These are phyloP conservation scores for Rhodotorula sp. DNA, from an alignment of 1,284 basidiomycete species.

Conservation along the genomic window DNA sequence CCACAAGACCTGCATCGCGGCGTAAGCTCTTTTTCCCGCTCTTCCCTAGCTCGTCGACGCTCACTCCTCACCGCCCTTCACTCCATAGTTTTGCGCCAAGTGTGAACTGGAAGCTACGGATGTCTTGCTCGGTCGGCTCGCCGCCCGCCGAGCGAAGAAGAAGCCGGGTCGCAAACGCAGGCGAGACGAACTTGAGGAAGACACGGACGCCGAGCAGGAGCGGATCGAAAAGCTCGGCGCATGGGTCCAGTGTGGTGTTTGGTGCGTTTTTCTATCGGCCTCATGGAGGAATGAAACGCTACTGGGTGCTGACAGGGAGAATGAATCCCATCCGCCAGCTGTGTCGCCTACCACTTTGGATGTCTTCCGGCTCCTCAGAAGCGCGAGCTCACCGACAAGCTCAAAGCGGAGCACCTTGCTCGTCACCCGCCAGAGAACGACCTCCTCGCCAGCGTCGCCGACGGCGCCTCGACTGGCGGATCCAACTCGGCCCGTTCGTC, in stretches of 20 bases:
- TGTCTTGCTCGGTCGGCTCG: conserved; percentile 5
- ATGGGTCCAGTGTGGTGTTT: conserved; percentile 38
- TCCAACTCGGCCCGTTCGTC: not conserved
- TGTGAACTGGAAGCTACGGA: conserved; percentile 14
- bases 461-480: not conserved
- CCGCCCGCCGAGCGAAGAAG: conserved; percentile 7
- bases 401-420: conserved; percentile 24
- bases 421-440: not conserved
- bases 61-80: not conserved
- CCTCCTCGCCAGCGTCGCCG: not conserved
- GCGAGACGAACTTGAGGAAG: conserved; percentile 16
- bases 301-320: not conserved
- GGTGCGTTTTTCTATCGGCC: conserved; percentile 11
- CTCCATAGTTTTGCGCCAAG: conserved; percentile 18
- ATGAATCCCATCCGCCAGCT: conserved; percentile 4
- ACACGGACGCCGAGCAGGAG: conserved; percentile 19
- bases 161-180: not conserved
- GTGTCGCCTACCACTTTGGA: conserved; percentile 30
- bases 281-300: not conserved
- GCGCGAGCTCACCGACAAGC: conserved; percentile 19
- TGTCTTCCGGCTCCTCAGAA: conserved; percentile 26
- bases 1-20: conserved; percentile 21
- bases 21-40: not conserved
- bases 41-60: too few species aligned
- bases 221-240: conserved; percentile 23